Base-by-base conservation (phyloP, 208 protist species). In the Trypanosomatidae sp. region DNA sequence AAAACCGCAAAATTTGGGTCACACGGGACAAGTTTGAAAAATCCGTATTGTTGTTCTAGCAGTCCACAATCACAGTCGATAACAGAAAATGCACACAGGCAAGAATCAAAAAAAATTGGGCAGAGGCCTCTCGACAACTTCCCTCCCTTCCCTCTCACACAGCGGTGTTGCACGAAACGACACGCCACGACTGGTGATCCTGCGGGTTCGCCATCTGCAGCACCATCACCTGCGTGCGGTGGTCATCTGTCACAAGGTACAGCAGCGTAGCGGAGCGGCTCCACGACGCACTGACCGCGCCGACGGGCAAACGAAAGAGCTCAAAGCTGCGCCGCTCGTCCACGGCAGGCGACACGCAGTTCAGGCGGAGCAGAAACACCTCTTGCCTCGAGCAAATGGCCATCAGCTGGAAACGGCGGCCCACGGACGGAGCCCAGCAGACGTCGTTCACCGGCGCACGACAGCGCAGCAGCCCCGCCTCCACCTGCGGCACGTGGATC, bases 271-370 rank as follows among this genome's bases (percentile, higher is more conserved):
- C 87, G 1, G 91, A 93, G 25, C 79, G 85, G 69, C 86, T 91
- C 91, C 93, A 97, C 60, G 90, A 86, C 13, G 85, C 87, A 73
- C 91, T 92, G n/a, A 91, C 88, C 6, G 91, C 90, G 13, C 92
- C 88, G 13, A 73, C 46, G 7, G 82, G 73, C 56, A 77, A 79
- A 13, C 79, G 80, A 78, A 94, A 97, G 10, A 92, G 70, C 47
- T 95, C 84, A 59, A 88, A 93, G 39, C 78, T 79, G 53, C 82
- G 76, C 39, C 81, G 77, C 62, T 84, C 66, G 33, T 80, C 79
- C 7, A 76, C n/a, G 2, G 89, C 78, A 8, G 93, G 93, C 2
- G 91, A 95, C 66, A 95, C 82, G 47, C 89, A 94, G 75, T 95
- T 90, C 53, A 95, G 72, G n/a, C 93, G 87, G 30, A 97, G 50